Evolutionary conservation across 2,329 filamentous ascomycete species (phyloP).

Genomic region (Colletotrichum sp.): DNA sequence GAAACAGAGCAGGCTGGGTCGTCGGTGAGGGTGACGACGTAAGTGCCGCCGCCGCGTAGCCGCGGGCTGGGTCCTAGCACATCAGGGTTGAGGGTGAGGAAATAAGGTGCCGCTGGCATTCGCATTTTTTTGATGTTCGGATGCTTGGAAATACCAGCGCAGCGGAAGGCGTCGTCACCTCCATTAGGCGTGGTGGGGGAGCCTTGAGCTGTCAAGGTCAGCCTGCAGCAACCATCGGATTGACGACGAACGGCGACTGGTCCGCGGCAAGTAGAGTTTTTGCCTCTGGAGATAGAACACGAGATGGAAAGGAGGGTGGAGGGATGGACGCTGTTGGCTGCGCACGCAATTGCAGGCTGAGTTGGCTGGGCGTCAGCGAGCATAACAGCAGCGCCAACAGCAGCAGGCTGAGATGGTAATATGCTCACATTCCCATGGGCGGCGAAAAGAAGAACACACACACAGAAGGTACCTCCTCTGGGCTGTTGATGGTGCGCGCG

Average conservation of each 20-base stretch:
- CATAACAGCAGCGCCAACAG: background rate
- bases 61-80: background rate
- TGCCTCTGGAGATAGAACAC: conserved; percentile 11
- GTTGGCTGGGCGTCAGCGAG: background rate
- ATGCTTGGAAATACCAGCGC: background rate
- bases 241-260: background rate
- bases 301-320: conserved; percentile 21
- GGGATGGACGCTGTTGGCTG: conserved; percentile 17
- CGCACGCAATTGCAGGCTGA: conserved; percentile 13
- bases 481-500: background rate
- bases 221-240: conserved; percentile 6
- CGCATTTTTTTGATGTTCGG: background rate
- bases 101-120: background rate
- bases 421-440: conserved; percentile 6
- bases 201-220: conserved; percentile 1
- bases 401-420: background rate
- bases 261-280: conserved; percentile 5
- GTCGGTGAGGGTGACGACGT: background rate
- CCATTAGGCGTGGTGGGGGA: background rate
- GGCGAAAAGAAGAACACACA: background rate
- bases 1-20: background rate
- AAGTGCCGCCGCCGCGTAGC: background rate
- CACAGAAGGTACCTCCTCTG: background rate
- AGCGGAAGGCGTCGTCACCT: conserved; percentile 7
- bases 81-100: background rate